Percentiles rank a stretch among this genome's conserved stretches.
Conservation (phyloP, 345 rosid genomes). For the Sapria himalayana region DNA sequence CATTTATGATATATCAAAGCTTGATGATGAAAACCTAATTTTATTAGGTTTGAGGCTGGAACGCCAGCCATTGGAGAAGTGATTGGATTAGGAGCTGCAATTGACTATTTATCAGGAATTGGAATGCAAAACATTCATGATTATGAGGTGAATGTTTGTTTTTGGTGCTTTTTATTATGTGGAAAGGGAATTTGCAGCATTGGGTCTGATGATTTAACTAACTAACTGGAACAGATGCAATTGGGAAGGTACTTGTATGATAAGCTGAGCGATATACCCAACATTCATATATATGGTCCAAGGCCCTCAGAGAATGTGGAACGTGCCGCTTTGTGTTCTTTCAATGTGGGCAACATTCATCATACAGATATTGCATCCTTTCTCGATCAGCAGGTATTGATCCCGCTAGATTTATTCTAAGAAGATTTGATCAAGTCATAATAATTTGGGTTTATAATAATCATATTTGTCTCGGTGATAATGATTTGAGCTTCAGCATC, state of each 20-base stretch:
- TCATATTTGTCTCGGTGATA: too few relatives aligned
- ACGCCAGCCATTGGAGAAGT: conserved; percentile 98
- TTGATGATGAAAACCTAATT: too few relatives aligned
- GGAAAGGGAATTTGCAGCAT: background rate
- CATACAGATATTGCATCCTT: conserved; percentile 86
- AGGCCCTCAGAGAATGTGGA: conserved; percentile 35
- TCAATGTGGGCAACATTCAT: conserved; percentile 63
- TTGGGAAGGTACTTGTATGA: conserved; percentile 56
- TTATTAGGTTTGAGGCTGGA: conserved; percentile 86
- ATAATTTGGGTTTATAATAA: too few relatives aligned
- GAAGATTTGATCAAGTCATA: too few relatives aligned
- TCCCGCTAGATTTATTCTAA: too few relatives aligned
- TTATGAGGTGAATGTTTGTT: conserved; percentile 42
- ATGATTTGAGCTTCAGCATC: too few relatives aligned
- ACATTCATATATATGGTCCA: conserved; percentile 65
- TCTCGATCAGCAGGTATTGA: conserved; percentile 75
- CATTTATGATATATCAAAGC: too few relatives aligned
- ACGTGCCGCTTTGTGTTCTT: conserved; percentile 74
- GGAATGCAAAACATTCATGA: conserved; percentile 79
- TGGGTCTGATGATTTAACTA: background rate
- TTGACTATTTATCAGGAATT: conserved; percentile 59
- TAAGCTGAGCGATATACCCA: conserved; percentile 36
- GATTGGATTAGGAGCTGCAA: conserved; percentile 84
- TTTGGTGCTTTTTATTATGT: conserved; percentile 1
- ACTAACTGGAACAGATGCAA: conserved; percentile 23